phyloP scores from a whole-genome alignment of 768 basidiomycete genomes.

The Leccinum ochraceum region DNA sequence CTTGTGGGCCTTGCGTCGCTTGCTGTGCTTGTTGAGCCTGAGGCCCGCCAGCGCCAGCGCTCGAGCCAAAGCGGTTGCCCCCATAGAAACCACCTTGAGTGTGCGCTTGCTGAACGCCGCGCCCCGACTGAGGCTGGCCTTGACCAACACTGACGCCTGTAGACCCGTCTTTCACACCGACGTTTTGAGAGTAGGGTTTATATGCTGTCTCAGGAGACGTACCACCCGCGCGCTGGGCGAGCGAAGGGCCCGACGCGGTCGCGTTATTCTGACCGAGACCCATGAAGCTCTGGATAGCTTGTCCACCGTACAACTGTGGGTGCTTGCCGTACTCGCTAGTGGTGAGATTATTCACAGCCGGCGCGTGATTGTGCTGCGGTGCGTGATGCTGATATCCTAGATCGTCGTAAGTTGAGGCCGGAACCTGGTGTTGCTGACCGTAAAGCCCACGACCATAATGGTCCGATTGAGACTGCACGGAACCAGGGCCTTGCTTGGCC shows the following conservation, averaged over 20 bases:
- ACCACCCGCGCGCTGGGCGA: conserved; percentile 45
- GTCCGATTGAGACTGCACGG: conserved; percentile 52
- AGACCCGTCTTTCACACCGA: conserved; percentile 59
- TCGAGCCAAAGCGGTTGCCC: conserved; percentile 43
- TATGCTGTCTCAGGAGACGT: conserved; percentile 72
- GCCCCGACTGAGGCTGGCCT: conserved; percentile 39
- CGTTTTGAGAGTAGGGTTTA: conserved; percentile 64
- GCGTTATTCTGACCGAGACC: conserved; percentile 51
- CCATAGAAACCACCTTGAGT: conserved; percentile 48
- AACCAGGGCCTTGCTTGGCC: conserved; percentile 62
- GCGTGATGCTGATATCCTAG: conserved; percentile 55
- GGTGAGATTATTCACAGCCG: conserved; percentile 39
- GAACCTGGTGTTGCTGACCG: conserved; percentile 57
- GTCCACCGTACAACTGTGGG: conserved; percentile 47
- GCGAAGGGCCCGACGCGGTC: conserved; percentile 47
- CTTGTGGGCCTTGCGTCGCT: conserved; percentile 33
- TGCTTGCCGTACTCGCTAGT: conserved; percentile 48
- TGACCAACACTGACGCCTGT: conserved; percentile 44
- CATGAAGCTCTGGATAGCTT: conserved; percentile 72
- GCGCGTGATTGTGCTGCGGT: conserved; percentile 58
- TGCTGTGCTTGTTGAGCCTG: conserved; percentile 51
- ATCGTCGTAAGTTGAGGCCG: conserved; percentile 49
- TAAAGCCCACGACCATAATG: conserved; percentile 67
- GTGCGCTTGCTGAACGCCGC: conserved; percentile 46
- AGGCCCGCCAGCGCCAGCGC: conserved; percentile 44